phyloP scores from a whole-genome alignment of 371 early-diverging fungal genomes.

The Smittium mucronatum region DNA sequence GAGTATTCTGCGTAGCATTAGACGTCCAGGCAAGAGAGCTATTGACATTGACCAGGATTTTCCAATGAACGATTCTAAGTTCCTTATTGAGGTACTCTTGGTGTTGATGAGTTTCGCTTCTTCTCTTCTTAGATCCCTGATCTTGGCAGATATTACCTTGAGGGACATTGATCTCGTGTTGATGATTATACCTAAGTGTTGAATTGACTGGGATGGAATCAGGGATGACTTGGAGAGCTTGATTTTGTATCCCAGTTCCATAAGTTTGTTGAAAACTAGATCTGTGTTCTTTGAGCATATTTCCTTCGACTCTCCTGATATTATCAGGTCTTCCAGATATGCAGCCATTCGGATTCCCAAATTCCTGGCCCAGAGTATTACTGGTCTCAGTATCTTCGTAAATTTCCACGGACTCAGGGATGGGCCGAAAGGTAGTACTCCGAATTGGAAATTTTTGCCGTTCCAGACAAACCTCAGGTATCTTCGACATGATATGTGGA shows the following conservation, averaged over 20 bases:
- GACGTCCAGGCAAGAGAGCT: background rate
- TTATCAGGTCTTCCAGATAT: slow-evolving; percentile 31
- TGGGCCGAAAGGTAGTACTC: slow-evolving; percentile 34
- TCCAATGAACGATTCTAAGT: slow-evolving; percentile 15
- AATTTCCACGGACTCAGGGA: slow-evolving; percentile 34
- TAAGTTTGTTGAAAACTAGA: slow-evolving; percentile 20
- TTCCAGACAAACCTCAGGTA: slow-evolving; percentile 37
- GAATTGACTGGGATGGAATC: slow-evolving; percentile 26
- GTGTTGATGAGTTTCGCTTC: background rate
- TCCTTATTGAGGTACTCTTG: background rate
- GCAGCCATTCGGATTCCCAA: slow-evolving; percentile 26
- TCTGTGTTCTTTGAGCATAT: slow-evolving; percentile 12
- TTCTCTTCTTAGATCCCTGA: background rate
- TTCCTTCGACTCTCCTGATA: slow-evolving; percentile 13
- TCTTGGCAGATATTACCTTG: background rate
- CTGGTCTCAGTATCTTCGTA: slow-evolving; percentile 32
- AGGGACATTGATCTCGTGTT: slow-evolving; percentile 17
- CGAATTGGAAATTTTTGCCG: slow-evolving; percentile 34
- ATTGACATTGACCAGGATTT: slow-evolving; percentile 3
- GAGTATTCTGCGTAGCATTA: background rate
- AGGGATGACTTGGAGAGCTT: slow-evolving; percentile 21
- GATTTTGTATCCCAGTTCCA: slow-evolving; percentile 22
- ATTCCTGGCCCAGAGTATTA: slow-evolving; percentile 22
- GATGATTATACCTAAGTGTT: slow-evolving; percentile 28
- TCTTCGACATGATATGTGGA: slow-evolving; percentile 18